These are phyloP conservation scores for Millerozyma acaciae DNA, from an alignment of 805 yeast species.

Conservation along the genomic window DNA sequence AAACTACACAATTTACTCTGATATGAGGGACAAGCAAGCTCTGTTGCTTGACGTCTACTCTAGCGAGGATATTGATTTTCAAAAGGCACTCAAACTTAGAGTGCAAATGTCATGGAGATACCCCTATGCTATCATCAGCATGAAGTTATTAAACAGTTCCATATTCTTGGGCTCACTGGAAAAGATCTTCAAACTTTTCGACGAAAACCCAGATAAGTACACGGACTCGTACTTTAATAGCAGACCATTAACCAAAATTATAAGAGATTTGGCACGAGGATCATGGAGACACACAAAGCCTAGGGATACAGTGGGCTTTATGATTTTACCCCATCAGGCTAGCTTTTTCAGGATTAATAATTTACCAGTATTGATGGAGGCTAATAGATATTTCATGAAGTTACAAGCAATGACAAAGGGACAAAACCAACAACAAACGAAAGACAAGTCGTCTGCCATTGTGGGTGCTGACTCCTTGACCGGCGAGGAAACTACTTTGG, in stretches of 20 bases:
- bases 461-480: conserved; percentile 85
- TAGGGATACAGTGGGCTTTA: conserved; percentile 63
- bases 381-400: conserved; percentile 74
- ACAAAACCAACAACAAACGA: conserved; percentile 24
- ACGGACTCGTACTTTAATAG: conserved; percentile 36
- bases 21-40: conserved; percentile 38
- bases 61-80: conserved; percentile 62
- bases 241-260: conserved; percentile 59
- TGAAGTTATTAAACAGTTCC: conserved; percentile 68
- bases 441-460: conserved; percentile 60
- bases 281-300: conserved; percentile 76
- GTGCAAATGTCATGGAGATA: conserved; percentile 88
- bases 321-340: conserved; percentile 65
- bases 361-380: conserved; percentile 81
- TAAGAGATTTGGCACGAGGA: conserved; percentile 85
- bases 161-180: conserved; percentile 47
- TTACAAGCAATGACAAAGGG: conserved; percentile 46
- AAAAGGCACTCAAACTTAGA: conserved; percentile 71
- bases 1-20: conserved; percentile 64
- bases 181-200: conserved; percentile 50
- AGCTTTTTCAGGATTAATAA: conserved; percentile 76
- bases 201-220: conserved; percentile 29
- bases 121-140: conserved; percentile 74
- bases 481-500: conserved; percentile 63
- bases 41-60: conserved; percentile 70